Percentiles rank a stretch among this genome's conserved stretches.
These are phyloP conservation scores for Nemania diffusa DNA, from an alignment of 2,329 filamentous ascomycete species.

Conservation along the genomic window DNA sequence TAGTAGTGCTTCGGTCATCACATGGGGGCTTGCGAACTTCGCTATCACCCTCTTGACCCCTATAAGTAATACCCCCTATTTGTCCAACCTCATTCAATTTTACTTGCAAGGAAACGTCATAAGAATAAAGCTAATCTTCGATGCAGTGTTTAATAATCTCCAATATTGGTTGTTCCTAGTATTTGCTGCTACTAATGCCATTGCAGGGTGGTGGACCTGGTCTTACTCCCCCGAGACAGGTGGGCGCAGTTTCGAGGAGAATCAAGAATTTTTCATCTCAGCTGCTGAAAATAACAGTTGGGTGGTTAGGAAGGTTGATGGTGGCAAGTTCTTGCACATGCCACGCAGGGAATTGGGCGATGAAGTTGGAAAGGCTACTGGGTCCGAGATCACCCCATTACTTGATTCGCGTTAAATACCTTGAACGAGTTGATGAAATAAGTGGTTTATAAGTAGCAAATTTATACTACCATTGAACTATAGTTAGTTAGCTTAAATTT, in stretches of 20 bases:
- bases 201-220: conserved; percentile 66
- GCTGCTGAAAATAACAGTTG: conserved; percentile 63
- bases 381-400: conserved; percentile 30
- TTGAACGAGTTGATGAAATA: too few species aligned
- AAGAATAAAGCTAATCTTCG: neutral
- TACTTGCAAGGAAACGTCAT: neutral
- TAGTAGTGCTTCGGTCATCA: conserved; percentile 63
- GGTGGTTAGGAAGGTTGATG: conserved; percentile 62
- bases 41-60: conserved; percentile 66
- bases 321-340: conserved; percentile 57
- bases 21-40: conserved; percentile 69
- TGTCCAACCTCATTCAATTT: neutral
- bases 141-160: conserved; percentile 64
- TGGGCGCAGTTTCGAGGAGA: conserved; percentile 68
- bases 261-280: conserved; percentile 66
- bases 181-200: conserved; percentile 63
- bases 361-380: conserved; percentile 22
- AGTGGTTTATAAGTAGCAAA: too few species aligned
- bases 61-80: conserved; percentile 48
- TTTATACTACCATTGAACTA: too few species aligned
- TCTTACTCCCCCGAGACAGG: conserved; percentile 63
- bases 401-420: neutral
- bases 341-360: conserved; percentile 33
- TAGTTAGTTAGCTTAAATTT: too few species aligned
- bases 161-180: conserved; percentile 68